Conservation (phyloP, 2,329 filamentous ascomycete genomes). For the Cladosporium sp. region DNA sequence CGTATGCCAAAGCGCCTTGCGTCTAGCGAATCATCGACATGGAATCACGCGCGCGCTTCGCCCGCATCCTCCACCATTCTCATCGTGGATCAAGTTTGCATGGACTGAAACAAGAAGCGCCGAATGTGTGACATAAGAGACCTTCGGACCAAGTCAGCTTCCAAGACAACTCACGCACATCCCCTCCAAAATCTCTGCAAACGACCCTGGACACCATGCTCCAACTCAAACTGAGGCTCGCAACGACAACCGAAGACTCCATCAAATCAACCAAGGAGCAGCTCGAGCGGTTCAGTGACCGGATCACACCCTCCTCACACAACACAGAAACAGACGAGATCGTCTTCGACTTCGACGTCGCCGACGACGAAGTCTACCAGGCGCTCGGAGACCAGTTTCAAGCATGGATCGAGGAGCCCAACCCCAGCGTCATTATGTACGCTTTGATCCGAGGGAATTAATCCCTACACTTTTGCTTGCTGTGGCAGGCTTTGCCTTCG, state of each 20-base stretch:
- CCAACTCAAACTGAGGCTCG: background rate
- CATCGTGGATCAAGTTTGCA: too few relatives aligned
- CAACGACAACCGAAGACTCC: background rate
- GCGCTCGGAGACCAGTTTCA: background rate
- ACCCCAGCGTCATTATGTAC: background rate
- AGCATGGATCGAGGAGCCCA: background rate
- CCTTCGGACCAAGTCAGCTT: background rate
- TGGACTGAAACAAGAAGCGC: too few relatives aligned
- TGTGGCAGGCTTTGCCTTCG: too few relatives aligned
- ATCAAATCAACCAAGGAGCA: background rate
- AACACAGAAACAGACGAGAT: background rate
- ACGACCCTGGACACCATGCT: background rate
- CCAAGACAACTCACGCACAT: background rate
- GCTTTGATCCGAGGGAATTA: too few relatives aligned
- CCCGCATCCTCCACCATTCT: too few relatives aligned
- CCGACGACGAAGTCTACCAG: background rate
- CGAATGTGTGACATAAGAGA: background rate
- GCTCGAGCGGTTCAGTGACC: background rate
- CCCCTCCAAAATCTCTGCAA: background rate
- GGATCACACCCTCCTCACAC: background rate
- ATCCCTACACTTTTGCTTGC: too few relatives aligned
- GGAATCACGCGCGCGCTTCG: too few relatives aligned
- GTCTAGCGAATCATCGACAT: too few relatives aligned
- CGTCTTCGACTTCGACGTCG: background rate
- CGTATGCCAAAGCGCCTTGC: too few relatives aligned